Conservation (phyloP, 306 rosid species). For the Lithocarpus polystachyus region DNA sequence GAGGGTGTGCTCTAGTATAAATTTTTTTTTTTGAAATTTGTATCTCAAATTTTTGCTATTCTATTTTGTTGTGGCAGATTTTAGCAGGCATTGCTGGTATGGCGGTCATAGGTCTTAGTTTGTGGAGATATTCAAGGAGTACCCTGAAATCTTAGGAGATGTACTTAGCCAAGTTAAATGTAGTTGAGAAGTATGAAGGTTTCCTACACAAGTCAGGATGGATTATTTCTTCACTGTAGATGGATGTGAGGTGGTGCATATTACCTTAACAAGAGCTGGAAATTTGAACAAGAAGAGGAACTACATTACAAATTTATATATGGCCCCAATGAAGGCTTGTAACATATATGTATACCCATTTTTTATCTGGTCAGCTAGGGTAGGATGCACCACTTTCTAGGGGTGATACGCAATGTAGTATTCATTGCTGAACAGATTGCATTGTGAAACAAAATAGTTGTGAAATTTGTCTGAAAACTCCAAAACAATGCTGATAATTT, state of each 20-base stretch:
- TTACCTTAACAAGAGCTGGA: not conserved
- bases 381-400: not conserved
- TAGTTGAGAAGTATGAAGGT: constrained; percentile 10
- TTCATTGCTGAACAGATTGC: not conserved
- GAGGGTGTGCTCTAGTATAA: not conserved
- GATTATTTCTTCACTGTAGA: constrained; percentile 14
- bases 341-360: not conserved
- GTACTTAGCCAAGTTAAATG: constrained; percentile 15
- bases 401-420: not conserved
- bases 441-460: not conserved
- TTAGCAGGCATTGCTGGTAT: constrained; percentile 63
- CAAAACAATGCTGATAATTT: not conserved
- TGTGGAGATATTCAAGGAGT: constrained; percentile 69
- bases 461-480: not conserved
- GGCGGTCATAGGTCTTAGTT: constrained; percentile 50
- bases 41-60: not conserved
- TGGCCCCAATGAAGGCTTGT: not conserved
- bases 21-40: not conserved
- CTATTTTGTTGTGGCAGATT: constrained; percentile 49
- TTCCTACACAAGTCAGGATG: constrained; percentile 3
- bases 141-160: constrained; percentile 39
- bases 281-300: not conserved
- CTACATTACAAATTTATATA: not conserved
- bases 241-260: constrained; percentile 22
- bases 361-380: not conserved